Base-by-base conservation (phyloP, 2,329 filamentous ascomycete species). In the Arthrobotrys megalospora region DNA sequence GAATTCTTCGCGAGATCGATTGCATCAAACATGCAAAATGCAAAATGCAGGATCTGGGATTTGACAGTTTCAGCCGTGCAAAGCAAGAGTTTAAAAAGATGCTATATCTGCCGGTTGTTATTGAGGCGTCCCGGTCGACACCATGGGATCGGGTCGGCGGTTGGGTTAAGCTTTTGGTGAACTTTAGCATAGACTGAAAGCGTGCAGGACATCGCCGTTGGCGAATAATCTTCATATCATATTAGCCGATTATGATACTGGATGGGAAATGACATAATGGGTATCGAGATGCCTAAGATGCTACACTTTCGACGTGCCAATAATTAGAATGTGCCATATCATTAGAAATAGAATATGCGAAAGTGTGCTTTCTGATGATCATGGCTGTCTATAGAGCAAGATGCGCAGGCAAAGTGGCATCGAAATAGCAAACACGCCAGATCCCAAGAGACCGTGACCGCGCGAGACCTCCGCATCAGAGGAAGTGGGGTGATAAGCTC, bases 401-500 rank as follows among this genome's bases (percentile, higher is more conserved):
- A 45, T 6, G 16, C 12, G 41, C 8, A n/a, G 41, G 41, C 24
- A 12, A 16, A 3, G 62, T 16, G 5, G 28, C 28, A 41, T 38
- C 38, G 24, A 45, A 12, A 50, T 11, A 34, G 50, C 19, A 45
- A 45, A 45, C 41, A 28, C 24, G 36, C 36, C 12, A 28, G 24
- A 28, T 28, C 19, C 50, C 32, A 5, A 28, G 47, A 48, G 34
- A 28, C 41, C 75, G 75, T 78, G 75, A 78, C 75, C 45, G 75
- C 75, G 75, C 75, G 67, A 76, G 65, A 70, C 69, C 64, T 63
- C 43, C 65, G 50, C 16, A 53, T 47, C 45, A 52, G 8, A 24
- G 16, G 28, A 21, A 19, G 65, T 66, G 60, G 66, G 73, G 73
- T 62, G 66, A 70, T 70, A 70, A 70, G 41, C 63, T 70, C 52